Evolutionary conservation across 768 basidiomycete genomes (phyloP).

Genomic region (Leccinum variicolor): DNA sequence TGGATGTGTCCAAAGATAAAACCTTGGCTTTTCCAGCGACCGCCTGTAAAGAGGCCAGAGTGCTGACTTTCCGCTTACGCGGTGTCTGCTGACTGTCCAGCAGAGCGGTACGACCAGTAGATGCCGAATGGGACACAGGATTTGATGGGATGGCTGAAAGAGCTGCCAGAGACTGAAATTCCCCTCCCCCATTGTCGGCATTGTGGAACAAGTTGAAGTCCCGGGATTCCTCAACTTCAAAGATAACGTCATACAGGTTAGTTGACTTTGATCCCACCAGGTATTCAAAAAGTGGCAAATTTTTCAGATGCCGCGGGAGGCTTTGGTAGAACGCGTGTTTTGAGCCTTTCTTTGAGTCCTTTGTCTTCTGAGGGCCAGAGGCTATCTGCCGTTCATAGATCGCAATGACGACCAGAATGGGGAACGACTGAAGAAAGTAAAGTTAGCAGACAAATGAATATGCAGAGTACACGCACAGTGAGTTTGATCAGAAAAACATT

Average conservation of each 20-base stretch:
- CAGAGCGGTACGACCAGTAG: not conserved
- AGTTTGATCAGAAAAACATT: conserved; percentile 86
- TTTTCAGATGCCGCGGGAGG: conserved; percentile 69
- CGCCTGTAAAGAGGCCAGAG: conserved; percentile 26
- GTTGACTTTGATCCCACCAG: conserved; percentile 67
- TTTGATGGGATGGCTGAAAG: conserved; percentile 8
- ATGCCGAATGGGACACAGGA: conserved; percentile 9
- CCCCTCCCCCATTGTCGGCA: conserved; percentile 40
- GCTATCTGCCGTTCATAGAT: conserved; percentile 75
- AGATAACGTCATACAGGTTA: conserved; percentile 75
- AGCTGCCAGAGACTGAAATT: conserved; percentile 6
- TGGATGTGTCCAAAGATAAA: conserved; percentile 27
- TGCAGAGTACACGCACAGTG: conserved; percentile 47
- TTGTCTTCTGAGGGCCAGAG: conserved; percentile 44
- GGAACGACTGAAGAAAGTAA: conserved; percentile 53
- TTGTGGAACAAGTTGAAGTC: conserved; percentile 51
- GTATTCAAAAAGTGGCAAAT: conserved; percentile 71
- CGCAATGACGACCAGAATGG: conserved; percentile 70
- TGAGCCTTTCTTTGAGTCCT: conserved; percentile 50
- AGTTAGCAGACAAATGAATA: not conserved
- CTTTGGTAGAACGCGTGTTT: conserved; percentile 58
- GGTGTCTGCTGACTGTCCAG: conserved; percentile 10
- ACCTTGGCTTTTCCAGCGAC: conserved; percentile 28
- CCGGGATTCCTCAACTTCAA: conserved; percentile 58
- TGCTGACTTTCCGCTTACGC: conserved; percentile 27